Percentiles rank a stretch among this genome's conserved stretches.
Evolutionary conservation across 371 early-diverging fungal genomes (phyloP).

Genomic region (Mucor indicus): DNA sequence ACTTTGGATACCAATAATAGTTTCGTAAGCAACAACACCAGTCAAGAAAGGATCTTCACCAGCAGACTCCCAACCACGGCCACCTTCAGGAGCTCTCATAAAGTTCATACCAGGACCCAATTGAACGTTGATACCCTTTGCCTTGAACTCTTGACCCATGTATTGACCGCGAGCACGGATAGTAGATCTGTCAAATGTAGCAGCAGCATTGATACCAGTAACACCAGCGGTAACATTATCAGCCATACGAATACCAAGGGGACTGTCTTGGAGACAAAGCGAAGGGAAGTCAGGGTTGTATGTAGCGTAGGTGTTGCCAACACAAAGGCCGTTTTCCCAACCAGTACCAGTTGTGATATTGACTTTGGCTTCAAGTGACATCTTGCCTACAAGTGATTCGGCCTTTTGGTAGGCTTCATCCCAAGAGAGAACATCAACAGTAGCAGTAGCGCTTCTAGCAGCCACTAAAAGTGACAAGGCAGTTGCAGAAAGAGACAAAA

Average conservation of each 20-base stretch:
- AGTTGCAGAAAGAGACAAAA: constrained; percentile 11
- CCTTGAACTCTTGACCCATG: constrained; percentile 52
- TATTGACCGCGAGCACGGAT: constrained; percentile 44
- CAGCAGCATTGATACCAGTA: constrained; percentile 49
- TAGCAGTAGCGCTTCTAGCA: not conserved
- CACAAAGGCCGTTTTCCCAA: constrained; percentile 29
- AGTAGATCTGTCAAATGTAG: constrained; percentile 48
- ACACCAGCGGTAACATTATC: constrained; percentile 44
- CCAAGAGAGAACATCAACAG: constrained; percentile 21
- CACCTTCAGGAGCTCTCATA: constrained; percentile 43
- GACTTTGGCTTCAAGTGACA: constrained; percentile 39
- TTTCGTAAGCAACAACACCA: constrained; percentile 30
- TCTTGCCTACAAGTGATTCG: constrained; percentile 19
- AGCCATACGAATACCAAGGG: constrained; percentile 48
- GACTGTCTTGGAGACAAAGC: constrained; percentile 57
- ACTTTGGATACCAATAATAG: constrained; percentile 35
- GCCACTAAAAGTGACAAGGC: constrained; percentile 6
- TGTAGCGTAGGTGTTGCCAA: constrained; percentile 45
- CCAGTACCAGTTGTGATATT: constrained; percentile 48
- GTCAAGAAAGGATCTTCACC: constrained; percentile 65
- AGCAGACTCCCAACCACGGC: constrained; percentile 60
- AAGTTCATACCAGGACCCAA: constrained; percentile 55
- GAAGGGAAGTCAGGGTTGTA: constrained; percentile 48
- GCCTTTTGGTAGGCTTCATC: constrained; percentile 37
- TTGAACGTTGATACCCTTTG: constrained; percentile 47